Conservation (phyloP, 106 monocot species). For the Triglochin maritima region DNA sequence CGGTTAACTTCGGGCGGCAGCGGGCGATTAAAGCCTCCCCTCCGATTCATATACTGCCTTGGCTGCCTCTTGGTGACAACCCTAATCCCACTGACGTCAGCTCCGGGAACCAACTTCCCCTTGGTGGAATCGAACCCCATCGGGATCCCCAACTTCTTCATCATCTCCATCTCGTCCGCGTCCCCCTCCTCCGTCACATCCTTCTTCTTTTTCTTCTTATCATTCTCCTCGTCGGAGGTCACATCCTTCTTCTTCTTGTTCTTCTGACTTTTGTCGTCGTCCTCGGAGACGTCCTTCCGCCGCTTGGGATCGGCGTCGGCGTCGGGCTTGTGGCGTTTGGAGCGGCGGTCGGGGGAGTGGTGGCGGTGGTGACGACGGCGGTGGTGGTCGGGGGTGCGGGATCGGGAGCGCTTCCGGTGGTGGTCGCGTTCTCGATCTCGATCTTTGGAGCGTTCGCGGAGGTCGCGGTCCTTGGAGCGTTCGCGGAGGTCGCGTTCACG, state of each 20-base stretch:
- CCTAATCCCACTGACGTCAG: slow-evolving; percentile 66
- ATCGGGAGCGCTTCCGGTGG: slow-evolving; percentile 22
- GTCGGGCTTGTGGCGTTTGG: slow-evolving; percentile 15
- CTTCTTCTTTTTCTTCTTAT: slow-evolving; percentile 10
- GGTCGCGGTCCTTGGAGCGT: slow-evolving; percentile 4
- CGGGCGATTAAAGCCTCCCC: slow-evolving; percentile 94
- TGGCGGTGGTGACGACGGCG: slow-evolving; percentile 18
- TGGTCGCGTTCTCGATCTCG: slow-evolving; percentile 35
- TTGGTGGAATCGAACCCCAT: slow-evolving; percentile 88
- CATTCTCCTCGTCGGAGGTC: slow-evolving; percentile 14
- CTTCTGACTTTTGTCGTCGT: background rate
- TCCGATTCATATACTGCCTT: slow-evolving; percentile 97
- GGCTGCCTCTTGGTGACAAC: slow-evolving; percentile 87
- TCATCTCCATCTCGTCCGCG: slow-evolving; percentile 80
- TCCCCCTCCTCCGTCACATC: slow-evolving; percentile 27
- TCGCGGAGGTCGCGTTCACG: slow-evolving; percentile 11
- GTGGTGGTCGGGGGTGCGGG: slow-evolving; percentile 30
- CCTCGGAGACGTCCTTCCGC: slow-evolving; percentile 36
- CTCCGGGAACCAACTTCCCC: slow-evolving; percentile 77
- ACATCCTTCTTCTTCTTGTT: background rate
- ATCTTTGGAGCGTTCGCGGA: slow-evolving; percentile 28
- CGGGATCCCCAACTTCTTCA: slow-evolving; percentile 92
- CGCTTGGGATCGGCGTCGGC: slow-evolving; percentile 39
- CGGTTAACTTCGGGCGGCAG: slow-evolving; percentile 71
- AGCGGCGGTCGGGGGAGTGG: slow-evolving; percentile 29